A percentile compares a stretch with the other conserved stretches of the same genome.
phyloP scores from a whole-genome alignment of 805 yeast genomes.

The Candida sithepensis region DNA sequence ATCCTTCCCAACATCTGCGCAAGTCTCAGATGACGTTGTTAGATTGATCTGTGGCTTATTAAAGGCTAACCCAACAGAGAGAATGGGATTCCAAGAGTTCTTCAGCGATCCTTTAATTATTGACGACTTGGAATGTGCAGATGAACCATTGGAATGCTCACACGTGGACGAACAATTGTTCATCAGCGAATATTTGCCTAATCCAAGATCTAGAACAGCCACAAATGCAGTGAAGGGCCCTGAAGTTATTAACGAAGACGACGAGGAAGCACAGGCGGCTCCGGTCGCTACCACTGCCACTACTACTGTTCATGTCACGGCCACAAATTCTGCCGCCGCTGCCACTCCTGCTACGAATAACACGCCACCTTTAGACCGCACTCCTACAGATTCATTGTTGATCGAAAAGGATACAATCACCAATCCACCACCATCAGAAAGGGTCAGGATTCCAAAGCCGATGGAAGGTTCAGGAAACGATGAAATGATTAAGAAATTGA shows the following conservation, averaged over 20 bases:
- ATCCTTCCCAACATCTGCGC: slow-evolving; percentile 66
- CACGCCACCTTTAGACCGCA: not conserved
- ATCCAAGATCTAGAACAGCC: slow-evolving; percentile 6
- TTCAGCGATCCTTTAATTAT: slow-evolving; percentile 69
- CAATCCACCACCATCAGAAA: not conserved
- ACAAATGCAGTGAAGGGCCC: slow-evolving; percentile 3
- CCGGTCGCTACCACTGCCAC: not conserved
- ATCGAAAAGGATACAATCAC: slow-evolving; percentile 10
- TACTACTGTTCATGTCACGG: too few species aligned
- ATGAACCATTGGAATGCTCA: slow-evolving; percentile 61
- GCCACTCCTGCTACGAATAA: not conserved
- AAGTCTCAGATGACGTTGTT: slow-evolving; percentile 62
- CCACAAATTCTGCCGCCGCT: too few species aligned
- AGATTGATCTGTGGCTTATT: slow-evolving; percentile 70
- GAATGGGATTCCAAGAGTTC: slow-evolving; percentile 87
- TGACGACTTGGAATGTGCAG: slow-evolving; percentile 46
- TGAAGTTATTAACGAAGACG: slow-evolving; percentile 17
- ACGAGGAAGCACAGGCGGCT: slow-evolving; percentile 7
- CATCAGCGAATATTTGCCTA: slow-evolving; percentile 69
- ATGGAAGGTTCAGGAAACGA: slow-evolving; percentile 30
- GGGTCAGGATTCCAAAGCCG: slow-evolving; percentile 15
- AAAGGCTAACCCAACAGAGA: slow-evolving; percentile 79
- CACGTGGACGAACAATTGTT: slow-evolving; percentile 75
- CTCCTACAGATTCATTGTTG: slow-evolving; percentile 17
- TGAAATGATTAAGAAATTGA: slow-evolving; percentile 43